Conservation (phyloP, 331 rosid genomes). For the Dryas integrifolia region DNA sequence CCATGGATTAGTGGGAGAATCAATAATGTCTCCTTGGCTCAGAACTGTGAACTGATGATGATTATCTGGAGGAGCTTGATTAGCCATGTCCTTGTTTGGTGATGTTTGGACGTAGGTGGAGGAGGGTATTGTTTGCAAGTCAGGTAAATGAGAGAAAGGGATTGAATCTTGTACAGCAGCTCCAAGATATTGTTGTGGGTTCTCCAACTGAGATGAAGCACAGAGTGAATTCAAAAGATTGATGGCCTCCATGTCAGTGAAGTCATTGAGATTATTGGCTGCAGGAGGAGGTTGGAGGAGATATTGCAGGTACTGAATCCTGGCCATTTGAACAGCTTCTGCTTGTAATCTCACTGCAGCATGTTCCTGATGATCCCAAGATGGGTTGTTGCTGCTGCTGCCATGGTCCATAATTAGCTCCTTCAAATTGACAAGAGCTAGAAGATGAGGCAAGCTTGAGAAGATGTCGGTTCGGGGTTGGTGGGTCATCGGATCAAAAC, state of each 20-base stretch:
- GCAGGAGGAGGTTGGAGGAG: conserved; percentile 46
- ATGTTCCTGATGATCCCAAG: conserved; percentile 43
- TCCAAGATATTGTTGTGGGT: conserved; percentile 16
- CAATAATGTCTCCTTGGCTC: conserved; percentile 22
- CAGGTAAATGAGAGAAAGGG: conserved; percentile 56
- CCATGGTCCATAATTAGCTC: conserved; percentile 40
- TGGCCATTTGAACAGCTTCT: conserved; percentile 60
- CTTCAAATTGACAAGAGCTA: conserved; percentile 65
- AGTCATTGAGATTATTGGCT: conserved; percentile 15
- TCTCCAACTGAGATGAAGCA: conserved; percentile 26
- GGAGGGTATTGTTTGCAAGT: conserved; percentile 31
- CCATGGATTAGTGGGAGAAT: conserved; percentile 44
- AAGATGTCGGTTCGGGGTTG: conserved; percentile 68
- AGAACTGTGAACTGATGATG: conserved; percentile 7
- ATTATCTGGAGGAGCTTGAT: conserved; percentile 26
- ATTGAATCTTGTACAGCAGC: conserved; percentile 14
- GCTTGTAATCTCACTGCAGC: conserved; percentile 44
- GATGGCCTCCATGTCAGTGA: conserved; percentile 33
- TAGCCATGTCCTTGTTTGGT: conserved; percentile 17
- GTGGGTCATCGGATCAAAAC: conserved; percentile 85
- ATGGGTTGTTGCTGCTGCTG: conserved; percentile 2
- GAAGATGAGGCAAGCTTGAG: conserved; percentile 56
- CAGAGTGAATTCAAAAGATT: conserved; percentile 34
- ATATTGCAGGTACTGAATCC: conserved; percentile 49
- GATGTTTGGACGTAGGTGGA: conserved; percentile 22